Evolutionary conservation across 2,329 filamentous ascomycete genomes (phyloP), one percentile per base, ranked within the genome.

Genomic region (Escovopsis sp.): DNA sequence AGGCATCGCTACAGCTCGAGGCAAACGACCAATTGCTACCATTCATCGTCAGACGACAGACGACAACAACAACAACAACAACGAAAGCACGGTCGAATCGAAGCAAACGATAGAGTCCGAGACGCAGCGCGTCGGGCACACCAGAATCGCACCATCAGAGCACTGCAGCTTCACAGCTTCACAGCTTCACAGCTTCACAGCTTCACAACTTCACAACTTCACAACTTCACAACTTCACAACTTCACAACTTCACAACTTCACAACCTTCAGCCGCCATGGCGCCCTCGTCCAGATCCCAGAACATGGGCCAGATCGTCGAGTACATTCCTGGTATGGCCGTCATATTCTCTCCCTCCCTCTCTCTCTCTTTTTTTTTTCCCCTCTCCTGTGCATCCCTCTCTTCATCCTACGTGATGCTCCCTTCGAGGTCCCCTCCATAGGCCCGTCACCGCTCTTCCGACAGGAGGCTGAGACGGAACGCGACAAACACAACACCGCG

Each of bases 241-340:
- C 20, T 3, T 20, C 20, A 20, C 3, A 20, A 5, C 20, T 3
- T 5, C 20, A 5, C 20, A 20, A 5, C 20, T 20, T 20, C 20
- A 20, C 20, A 20, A 5, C 20, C 20, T 20, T 20, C 20, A 20
- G 20, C 24, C 41, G 42, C 53, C 53, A 75, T 74, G 71, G 65
- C 67, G 49, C 68, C 70, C 61, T 67, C 70, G 49, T 64, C 59
- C 50, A 57, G 59, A 59, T 55, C 58, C 56, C 73, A 59, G 39
- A 83, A 78, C 63, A 76, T 84, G 66, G 87, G 85, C 48, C 85
- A 94, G 67, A 79, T 94, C 53, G 88, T 95, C 58, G 88, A 95
- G 69, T 95, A 94, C 64, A 94, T 95, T 55, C 84, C 87, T 69
- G 84, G 87, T 94, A 71, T 55, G 76, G 67, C 41, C 44, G 45